These are phyloP conservation scores for Trichosporon asahii DNA, from an alignment of 1,284 basidiomycete species.

Conservation along the genomic window DNA sequence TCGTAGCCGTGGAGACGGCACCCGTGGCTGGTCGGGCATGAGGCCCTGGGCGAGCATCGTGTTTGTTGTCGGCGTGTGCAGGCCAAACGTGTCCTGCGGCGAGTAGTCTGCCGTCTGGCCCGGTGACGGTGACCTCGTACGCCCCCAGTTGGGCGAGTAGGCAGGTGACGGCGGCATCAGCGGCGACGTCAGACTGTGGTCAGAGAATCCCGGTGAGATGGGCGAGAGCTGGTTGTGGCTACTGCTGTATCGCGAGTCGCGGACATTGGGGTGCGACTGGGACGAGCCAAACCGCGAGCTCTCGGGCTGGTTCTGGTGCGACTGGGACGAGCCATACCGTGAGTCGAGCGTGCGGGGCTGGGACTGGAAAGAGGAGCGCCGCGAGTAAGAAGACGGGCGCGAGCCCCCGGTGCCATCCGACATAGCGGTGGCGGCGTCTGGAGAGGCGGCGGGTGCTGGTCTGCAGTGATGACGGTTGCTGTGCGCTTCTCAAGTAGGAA, in stretches of 20 bases:
- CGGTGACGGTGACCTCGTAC: neutral
- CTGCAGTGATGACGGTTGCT: neutral
- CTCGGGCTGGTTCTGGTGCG: neutral
- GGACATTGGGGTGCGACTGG: neutral
- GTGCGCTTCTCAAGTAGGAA: neutral
- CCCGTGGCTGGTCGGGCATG: slow-evolving; percentile 6
- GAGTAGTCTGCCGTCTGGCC: slow-evolving; percentile 12
- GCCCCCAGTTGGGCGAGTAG: slow-evolving; percentile 9
- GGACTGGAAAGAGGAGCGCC: neutral
- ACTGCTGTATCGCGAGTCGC: slow-evolving; percentile 9
- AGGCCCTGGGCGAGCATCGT: slow-evolving; percentile 3
- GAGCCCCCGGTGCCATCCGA: slow-evolving; percentile 3
- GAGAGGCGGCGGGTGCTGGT: neutral
- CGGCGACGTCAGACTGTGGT: slow-evolving; percentile 4
- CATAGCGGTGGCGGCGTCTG: neutral
- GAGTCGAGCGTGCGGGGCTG: neutral
- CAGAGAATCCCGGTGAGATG: neutral
- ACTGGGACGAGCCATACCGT: slow-evolving; percentile 1
- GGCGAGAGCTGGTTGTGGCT: slow-evolving; percentile 1
- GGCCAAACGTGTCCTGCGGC: slow-evolving; percentile 22
- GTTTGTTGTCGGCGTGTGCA: slow-evolving; percentile 14
- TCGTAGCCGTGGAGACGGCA: neutral
- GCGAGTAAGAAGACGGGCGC: slow-evolving; percentile 5
- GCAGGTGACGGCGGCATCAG: slow-evolving; percentile 10
- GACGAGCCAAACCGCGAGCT: neutral